These are phyloP conservation scores for Rhodotorula mucilaginosa DNA, from an alignment of 1,284 basidiomycete species.

Conservation along the genomic window DNA sequence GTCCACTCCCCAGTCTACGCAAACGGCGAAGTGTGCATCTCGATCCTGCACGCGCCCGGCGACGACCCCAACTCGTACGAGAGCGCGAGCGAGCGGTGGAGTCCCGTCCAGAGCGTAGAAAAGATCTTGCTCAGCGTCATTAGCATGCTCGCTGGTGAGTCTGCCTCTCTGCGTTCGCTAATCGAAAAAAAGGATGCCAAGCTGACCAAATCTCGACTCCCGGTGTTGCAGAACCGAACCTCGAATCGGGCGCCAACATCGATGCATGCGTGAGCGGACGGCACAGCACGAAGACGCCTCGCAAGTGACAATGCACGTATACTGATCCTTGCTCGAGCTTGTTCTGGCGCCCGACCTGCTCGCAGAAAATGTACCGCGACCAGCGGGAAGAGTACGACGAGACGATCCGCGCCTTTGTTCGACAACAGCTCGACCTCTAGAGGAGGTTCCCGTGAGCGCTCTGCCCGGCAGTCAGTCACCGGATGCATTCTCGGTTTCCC, in stretches of 20 bases:
- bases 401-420: slow-evolving; percentile 53
- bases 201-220: slow-evolving; percentile 16
- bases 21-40: slow-evolving; percentile 95
- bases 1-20: slow-evolving; percentile 67
- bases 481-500: no score
- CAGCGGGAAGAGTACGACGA: slow-evolving; percentile 61
- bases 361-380: slow-evolving; percentile 78
- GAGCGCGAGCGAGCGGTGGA: slow-evolving; percentile 94
- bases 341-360: no score
- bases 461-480: neutral
- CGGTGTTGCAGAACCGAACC: slow-evolving; percentile 75
- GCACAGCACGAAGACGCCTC: no score
- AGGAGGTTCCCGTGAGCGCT: neutral
- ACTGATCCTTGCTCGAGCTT: no score
- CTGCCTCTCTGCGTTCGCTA: slow-evolving; percentile 34
- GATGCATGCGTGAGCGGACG: slow-evolving; percentile 57
- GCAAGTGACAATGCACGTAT: no score
- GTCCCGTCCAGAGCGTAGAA: slow-evolving; percentile 93
- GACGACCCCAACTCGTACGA: slow-evolving; percentile 75
- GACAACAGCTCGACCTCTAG: slow-evolving; percentile 52
- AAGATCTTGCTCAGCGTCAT: slow-evolving; percentile 89
- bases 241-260: slow-evolving; percentile 96
- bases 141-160: slow-evolving; percentile 89
- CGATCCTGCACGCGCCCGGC: slow-evolving; percentile 94
- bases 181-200: no score